Evolutionary conservation across 1,139 yeast genomes (phyloP), one percentile per base, ranked within the genome.

Genomic region (Neolecta irregularis): DNA sequence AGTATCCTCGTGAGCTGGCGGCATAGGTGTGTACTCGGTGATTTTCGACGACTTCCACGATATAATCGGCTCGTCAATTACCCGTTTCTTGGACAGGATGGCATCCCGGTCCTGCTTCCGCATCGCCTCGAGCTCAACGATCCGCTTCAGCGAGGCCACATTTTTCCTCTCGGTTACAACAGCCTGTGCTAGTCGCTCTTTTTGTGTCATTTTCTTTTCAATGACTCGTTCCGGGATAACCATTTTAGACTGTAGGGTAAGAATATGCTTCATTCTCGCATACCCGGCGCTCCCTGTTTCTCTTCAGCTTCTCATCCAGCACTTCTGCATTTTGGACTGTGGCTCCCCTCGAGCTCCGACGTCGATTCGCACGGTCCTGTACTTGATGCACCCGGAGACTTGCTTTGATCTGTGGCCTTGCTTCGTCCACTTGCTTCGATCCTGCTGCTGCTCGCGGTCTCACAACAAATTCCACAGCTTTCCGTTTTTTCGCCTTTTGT

Each of bases 181-280:
- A 0, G 98, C 96, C 50, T 83, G 92, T 8, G 67, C 75, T 35
- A 88, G 58, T 40, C 85, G 64, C 51, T 88, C 93, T 43, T 76
- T 93, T 48, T 88, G 93, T 0, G 98, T 83, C 52, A 78, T 61
- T 24, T 54, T 54, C 33, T 51, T 58, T 19, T 55, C 51, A 32
- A 48, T 35, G 48, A 54, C 13, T 40, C 37, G 36, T 54, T 50
- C 7, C 52, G 41, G 72, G 3, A 56, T 46, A 7, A 48, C 49
- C 32, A 9, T 6, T 11, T 13, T 18, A 7, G 16, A n/a, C 4
- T 19, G 9, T 7, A 21, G 11, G 4, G 9, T 8, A 8, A 7
- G 11, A 6, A 3, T 11, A 6, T 24, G 12, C 2, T 9, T 1
- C 18, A 20, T 6, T 13, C 25, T 12, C 11, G 8, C 58, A 50